Evolutionary conservation across 176 grass and related monocot genomes (phyloP).

Genomic region (Secale cereale): DNA sequence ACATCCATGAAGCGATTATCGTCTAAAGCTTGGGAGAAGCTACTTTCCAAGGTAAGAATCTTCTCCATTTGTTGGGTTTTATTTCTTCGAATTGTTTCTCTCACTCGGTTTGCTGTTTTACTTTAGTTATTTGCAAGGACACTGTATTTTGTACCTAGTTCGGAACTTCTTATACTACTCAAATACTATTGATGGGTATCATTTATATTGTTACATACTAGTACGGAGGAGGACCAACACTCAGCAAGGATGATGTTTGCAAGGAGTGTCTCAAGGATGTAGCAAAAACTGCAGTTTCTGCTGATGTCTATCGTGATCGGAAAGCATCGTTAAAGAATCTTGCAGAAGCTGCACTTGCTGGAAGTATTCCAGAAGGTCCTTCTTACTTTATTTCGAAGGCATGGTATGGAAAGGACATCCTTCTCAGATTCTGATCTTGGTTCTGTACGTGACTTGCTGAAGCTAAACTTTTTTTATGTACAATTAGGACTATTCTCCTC

Average conservation of each 20-base stretch:
- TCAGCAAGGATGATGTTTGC: constrained; percentile 66
- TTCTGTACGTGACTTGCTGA: constrained; percentile 3
- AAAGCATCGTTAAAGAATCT: constrained; percentile 88
- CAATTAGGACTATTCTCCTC: background rate
- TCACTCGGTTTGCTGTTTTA: background rate
- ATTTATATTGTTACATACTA: constrained; percentile 28
- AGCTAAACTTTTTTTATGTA: background rate
- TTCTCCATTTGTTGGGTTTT: background rate
- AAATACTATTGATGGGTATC: constrained; percentile 23
- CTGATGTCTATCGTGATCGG: constrained; percentile 80
- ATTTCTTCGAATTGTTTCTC: constrained; percentile 9
- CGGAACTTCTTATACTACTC: constrained; percentile 12
- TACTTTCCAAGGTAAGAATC: constrained; percentile 67
- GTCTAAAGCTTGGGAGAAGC: constrained; percentile 66
- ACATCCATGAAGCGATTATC: constrained; percentile 84
- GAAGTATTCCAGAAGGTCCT: constrained; percentile 49
- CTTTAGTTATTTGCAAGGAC: constrained; percentile 13
- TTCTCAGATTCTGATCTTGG: constrained; percentile 17
- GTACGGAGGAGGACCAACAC: constrained; percentile 86
- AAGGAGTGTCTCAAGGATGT: constrained; percentile 74
- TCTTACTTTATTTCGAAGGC: constrained; percentile 81
- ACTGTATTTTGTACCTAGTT: constrained; percentile 10
- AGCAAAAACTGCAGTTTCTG: constrained; percentile 80
- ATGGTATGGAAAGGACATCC: constrained; percentile 55
- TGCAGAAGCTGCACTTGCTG: constrained; percentile 82